Percentiles rank a stretch among this genome's conserved stretches.
phyloP scores from a whole-genome alignment of 768 basidiomycete genomes.

The Pholiota molesta region DNA sequence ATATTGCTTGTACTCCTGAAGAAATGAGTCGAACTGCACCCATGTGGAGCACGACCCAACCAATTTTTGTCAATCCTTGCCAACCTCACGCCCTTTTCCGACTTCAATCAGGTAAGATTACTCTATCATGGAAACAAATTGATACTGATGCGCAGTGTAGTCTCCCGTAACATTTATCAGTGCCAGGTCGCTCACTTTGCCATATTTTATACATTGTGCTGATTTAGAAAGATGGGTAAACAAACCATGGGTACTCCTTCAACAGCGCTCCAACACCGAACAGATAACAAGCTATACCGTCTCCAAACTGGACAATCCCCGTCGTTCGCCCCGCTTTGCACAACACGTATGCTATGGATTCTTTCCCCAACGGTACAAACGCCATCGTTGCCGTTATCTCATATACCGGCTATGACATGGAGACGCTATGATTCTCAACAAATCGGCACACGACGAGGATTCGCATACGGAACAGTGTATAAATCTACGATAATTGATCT shows the following conservation, averaged over 20 bases:
- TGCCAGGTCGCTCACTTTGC: slow-evolving; percentile 66
- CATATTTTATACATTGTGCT: background rate
- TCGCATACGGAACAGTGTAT: slow-evolving; percentile 95
- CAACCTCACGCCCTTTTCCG: slow-evolving; percentile 97
- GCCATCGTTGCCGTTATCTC: slow-evolving; percentile 99
- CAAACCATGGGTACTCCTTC: slow-evolving; percentile 99
- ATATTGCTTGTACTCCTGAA: slow-evolving; percentile 88
- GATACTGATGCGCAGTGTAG: slow-evolving; percentile 35
- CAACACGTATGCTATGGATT: slow-evolving; percentile 96
- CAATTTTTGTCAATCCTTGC: slow-evolving; percentile 96
- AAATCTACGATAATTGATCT: slow-evolving; percentile 93
- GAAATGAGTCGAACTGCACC: slow-evolving; percentile 82
- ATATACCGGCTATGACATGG: slow-evolving; percentile 99
- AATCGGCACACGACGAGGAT: slow-evolving; percentile 97
- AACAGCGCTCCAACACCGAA: slow-evolving; percentile 87
- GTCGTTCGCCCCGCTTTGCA: slow-evolving; percentile 91
- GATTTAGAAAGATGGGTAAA: slow-evolving; percentile 85
- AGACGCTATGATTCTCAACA: slow-evolving; percentile 99
- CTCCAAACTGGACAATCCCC: slow-evolving; percentile 92
- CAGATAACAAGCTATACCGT: slow-evolving; percentile 98
- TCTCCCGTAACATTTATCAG: slow-evolving; percentile 93
- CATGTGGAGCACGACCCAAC: slow-evolving; percentile 96
- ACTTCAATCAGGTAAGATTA: slow-evolving; percentile 88
- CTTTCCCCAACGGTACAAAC: slow-evolving; percentile 97
- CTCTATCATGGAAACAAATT: background rate